phyloP scores from a whole-genome alignment of 495 filamentous ascomycete genomes.

The Annulohypoxylon bovei region DNA sequence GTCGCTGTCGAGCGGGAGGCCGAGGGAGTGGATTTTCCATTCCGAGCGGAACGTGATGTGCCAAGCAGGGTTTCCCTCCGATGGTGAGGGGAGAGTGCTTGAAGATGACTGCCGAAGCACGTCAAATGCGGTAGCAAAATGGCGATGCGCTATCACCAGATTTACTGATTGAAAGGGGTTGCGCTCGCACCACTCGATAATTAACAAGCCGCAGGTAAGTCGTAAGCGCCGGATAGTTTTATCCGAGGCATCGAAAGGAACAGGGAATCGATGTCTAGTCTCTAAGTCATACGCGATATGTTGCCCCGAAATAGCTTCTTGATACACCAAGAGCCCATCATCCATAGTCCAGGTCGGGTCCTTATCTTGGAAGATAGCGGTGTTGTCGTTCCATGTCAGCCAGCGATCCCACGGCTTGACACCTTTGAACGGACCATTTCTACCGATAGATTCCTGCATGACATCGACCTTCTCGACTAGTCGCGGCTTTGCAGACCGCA shows the following conservation, averaged over 20 bases:
- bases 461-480: slow-evolving; percentile 59
- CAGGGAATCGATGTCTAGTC: slow-evolving; percentile 53
- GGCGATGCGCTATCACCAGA: slow-evolving; percentile 66
- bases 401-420: slow-evolving; percentile 68
- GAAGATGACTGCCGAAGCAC: slow-evolving; percentile 45
- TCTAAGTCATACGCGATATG: slow-evolving; percentile 67
- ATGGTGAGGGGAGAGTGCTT: background rate
- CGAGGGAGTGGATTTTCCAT: slow-evolving; percentile 73
- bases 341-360: slow-evolving; percentile 67
- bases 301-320: slow-evolving; percentile 46
- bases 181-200: slow-evolving; percentile 74
- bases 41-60: slow-evolving; percentile 67
- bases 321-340: slow-evolving; percentile 68
- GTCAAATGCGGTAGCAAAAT: slow-evolving; percentile 73
- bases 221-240: slow-evolving; percentile 69
- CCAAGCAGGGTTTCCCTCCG: slow-evolving; percentile 49
- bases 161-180: slow-evolving; percentile 68
- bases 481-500: slow-evolving; percentile 60
- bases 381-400: slow-evolving; percentile 57
- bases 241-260: slow-evolving; percentile 64
- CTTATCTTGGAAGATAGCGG: slow-evolving; percentile 57
- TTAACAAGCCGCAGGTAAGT: slow-evolving; percentile 63
- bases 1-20: slow-evolving; percentile 65
- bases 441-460: slow-evolving; percentile 25
- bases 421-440: slow-evolving; percentile 43